Conservation (phyloP, 164 flowering plant genomes). For the Protea cynaroides region DNA sequence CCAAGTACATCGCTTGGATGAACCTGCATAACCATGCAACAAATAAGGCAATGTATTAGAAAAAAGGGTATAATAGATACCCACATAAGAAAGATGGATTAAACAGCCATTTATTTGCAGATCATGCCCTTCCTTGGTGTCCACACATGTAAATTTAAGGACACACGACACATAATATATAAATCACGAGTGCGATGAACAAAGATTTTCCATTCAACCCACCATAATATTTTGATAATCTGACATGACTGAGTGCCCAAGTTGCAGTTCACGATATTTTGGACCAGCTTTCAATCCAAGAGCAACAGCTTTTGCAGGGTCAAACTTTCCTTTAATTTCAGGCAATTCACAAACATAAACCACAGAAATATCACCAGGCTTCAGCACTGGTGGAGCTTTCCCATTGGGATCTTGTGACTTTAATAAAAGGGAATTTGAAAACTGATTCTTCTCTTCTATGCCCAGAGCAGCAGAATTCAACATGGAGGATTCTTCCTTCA, state of each 20-base stretch:
- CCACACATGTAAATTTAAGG: no score
- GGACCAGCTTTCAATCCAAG: constrained; percentile 89
- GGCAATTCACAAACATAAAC: constrained; percentile 22
- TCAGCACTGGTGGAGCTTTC: constrained; percentile 15
- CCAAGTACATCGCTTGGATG: constrained; percentile 91
- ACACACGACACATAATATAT: not conserved
- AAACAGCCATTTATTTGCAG: not conserved
- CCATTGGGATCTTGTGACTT: constrained; percentile 10
- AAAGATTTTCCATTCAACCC: constrained; percentile 13
- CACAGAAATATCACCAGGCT: constrained; percentile 84
- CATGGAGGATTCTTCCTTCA: not conserved
- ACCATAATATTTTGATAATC: constrained; percentile 71
- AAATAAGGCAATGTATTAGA: constrained; percentile 9
- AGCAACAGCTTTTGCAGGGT: constrained; percentile 74
- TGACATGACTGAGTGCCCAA: constrained; percentile 79
- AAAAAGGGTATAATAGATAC: not conserved
- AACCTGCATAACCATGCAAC: constrained; percentile 49
- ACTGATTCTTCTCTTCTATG: constrained; percentile 8
- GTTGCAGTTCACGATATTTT: constrained; percentile 77
- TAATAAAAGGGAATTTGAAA: constrained; percentile 5
- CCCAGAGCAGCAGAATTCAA: no score
- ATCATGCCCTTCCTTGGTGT: not conserved
- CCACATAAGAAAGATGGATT: not conserved
- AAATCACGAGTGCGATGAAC: not conserved
- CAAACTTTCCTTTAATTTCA: constrained; percentile 87